Evolutionary conservation across 371 early-diverging fungal genomes (phyloP).

Genomic region (Mortierella sp.): DNA sequence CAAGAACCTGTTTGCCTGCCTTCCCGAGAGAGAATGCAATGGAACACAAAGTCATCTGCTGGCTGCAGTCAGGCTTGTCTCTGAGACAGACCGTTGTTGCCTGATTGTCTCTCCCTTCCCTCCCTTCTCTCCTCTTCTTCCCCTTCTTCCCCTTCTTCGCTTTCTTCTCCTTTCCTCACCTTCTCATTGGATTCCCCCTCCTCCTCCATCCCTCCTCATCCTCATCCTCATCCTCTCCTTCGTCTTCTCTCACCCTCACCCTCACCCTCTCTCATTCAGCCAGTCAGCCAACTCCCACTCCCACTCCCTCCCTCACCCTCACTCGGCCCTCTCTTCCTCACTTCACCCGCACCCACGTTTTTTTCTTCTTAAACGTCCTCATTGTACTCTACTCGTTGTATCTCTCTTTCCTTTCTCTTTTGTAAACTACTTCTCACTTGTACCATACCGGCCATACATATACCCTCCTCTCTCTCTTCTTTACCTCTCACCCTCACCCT

Average conservation of each 20-base stretch:
- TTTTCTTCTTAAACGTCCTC: not conserved
- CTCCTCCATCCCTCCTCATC: not conserved
- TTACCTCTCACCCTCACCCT: too few relatives aligned
- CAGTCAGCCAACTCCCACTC: not conserved
- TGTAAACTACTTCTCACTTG: not conserved
- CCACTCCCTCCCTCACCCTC: not conserved
- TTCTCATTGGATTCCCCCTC: not conserved
- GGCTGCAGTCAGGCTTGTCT: too few relatives aligned
- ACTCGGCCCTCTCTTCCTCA: not conserved
- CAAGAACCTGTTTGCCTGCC: too few relatives aligned
- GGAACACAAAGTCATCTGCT: too few relatives aligned
- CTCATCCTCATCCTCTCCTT: not conserved
- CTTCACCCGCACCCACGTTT: not conserved
- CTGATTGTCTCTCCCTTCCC: not conserved
- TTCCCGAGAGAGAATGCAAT: too few relatives aligned
- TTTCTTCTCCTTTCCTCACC: not conserved
- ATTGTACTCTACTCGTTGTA: not conserved
- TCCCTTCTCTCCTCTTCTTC: not conserved
- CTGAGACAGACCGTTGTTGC: not conserved
- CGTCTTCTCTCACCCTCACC: not conserved
- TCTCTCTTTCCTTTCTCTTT: not conserved
- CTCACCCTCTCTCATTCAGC: not conserved
- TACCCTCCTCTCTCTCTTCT: not conserved
- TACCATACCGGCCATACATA: not conserved
- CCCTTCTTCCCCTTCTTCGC: not conserved